phyloP scores from a whole-genome alignment of 768 basidiomycete genomes.

The Kwoniella botswanensis region DNA sequence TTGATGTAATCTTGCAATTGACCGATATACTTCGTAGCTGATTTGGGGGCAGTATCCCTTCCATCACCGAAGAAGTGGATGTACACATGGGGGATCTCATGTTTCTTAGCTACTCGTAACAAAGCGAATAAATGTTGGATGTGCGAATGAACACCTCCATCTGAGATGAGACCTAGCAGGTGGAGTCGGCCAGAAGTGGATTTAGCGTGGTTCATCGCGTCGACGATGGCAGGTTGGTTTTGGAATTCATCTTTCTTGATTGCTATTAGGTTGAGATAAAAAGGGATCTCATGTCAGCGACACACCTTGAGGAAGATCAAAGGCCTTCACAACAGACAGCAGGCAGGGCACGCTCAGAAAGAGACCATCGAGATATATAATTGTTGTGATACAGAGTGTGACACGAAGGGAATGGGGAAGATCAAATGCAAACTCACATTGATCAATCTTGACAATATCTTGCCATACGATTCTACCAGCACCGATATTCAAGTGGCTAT shows the following conservation, averaged over 20 bases:
- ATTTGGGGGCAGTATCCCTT: slow-evolving; percentile 88
- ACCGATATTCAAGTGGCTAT: slow-evolving; percentile 89
- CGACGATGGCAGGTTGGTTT: slow-evolving; percentile 73
- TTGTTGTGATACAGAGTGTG: too few relatives aligned
- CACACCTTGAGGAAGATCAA: background rate
- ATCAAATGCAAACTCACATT: slow-evolving; percentile 58
- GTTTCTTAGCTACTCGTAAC: slow-evolving; percentile 85
- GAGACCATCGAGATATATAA: background rate
- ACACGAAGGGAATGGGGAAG: background rate
- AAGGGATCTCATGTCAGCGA: background rate
- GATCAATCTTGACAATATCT: slow-evolving; percentile 94
- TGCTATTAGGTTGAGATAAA: slow-evolving; percentile 49
- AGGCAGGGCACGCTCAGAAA: background rate
- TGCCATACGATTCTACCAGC: slow-evolving; percentile 97
- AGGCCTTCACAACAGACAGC: background rate
- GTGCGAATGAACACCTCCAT: slow-evolving; percentile 97
- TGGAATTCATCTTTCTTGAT: slow-evolving; percentile 89
- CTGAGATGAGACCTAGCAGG: slow-evolving; percentile 88
- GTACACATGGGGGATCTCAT: slow-evolving; percentile 81
- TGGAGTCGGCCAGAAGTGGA: slow-evolving; percentile 82
- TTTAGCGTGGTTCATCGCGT: slow-evolving; percentile 76
- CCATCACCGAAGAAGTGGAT: slow-evolving; percentile 95
- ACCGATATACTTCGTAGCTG: slow-evolving; percentile 75
- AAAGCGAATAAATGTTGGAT: slow-evolving; percentile 87
- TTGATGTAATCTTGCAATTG: slow-evolving; percentile 79